Base-by-base conservation (phyloP, 306 rosid species). In the Quercus bicolor region DNA sequence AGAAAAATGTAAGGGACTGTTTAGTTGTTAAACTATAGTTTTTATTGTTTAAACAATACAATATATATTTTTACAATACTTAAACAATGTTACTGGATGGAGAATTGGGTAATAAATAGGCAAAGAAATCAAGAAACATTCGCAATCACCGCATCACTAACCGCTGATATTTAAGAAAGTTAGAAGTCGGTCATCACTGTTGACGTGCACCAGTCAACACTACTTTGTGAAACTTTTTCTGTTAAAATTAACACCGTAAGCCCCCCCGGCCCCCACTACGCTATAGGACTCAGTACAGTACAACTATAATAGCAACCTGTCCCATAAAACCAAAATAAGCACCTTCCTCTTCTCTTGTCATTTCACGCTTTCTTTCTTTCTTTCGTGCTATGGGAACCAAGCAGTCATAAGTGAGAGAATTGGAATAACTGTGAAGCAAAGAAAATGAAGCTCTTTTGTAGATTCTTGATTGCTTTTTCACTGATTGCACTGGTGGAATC, bases 171-270 rank as follows among this genome's bases (percentile, higher is more conserved):
- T n/a, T 61, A 72, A 48, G 74, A 37, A 5, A 9, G 29, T 12
- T 12, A 56, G 53, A 62, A 54, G 71, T 81, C 80, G 33, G 73
- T 64, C 78, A 11, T 16, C 56, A 24, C 65, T 53, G 16, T 29
- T 31, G 48, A 26, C 11, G 68, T 56, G 54, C 65, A 5, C 14
- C 74, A 76, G 93, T 91, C 96, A 86, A 89, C 88, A 65, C 84
- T 68, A 70, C 33, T 70, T 10, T 48, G 53, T 48, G 53, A 48
- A 13, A 48, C 5, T 12, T 48, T 12, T 79, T 82, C 87, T 87
- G 86, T 88, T 69, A 73, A 77, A 65, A 48, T 53, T 77, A 59
- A 82, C 89, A 83, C 79, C 83, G 77, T 80, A 48, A 73, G 60
- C 3, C 53, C 16, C 31, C 82, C 28, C 28, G 28, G 28, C 28